Conservation (phyloP, 208 protist species). For the Crithidia expoeki region DNA sequence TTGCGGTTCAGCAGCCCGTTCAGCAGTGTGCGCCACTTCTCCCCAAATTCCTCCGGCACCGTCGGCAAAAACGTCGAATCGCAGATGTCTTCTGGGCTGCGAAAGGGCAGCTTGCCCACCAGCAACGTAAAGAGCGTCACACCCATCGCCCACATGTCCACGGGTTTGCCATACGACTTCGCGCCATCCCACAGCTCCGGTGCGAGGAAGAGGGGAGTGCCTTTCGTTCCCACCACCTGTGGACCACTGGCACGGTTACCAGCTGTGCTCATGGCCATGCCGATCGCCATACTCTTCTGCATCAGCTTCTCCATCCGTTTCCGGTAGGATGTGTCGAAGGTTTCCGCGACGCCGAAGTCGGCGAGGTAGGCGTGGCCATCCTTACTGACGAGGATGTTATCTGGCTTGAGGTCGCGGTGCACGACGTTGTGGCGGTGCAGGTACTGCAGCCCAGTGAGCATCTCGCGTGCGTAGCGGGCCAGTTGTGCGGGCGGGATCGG, state of each 20-base stretch:
- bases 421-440: slow-evolving; percentile 77
- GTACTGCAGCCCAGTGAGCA: slow-evolving; percentile 63
- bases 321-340: slow-evolving; percentile 48
- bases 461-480: slow-evolving; percentile 49
- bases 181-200: slow-evolving; percentile 64
- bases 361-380: slow-evolving; percentile 59
- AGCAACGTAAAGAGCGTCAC: slow-evolving; percentile 90
- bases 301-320: slow-evolving; percentile 50
- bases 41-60: slow-evolving; percentile 38
- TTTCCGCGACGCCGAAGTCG: slow-evolving; percentile 84
- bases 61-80: slow-evolving; percentile 37
- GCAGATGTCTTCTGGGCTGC: slow-evolving; percentile 61
- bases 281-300: slow-evolving; percentile 52
- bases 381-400: slow-evolving; percentile 76
- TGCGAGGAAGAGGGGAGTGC: slow-evolving; percentile 74
- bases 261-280: slow-evolving; percentile 45
- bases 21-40: slow-evolving; percentile 59
- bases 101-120: slow-evolving; percentile 93
- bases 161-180: slow-evolving; percentile 74
- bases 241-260: slow-evolving; percentile 33
- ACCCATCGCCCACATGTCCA: slow-evolving; percentile 88
- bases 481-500: slow-evolving; percentile 49
- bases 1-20: slow-evolving; percentile 79
- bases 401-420: slow-evolving; percentile 89
- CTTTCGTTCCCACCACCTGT: slow-evolving; percentile 61